Conservation (phyloP, 768 basidiomycete species). For the Suillus fuscotomentosus region DNA sequence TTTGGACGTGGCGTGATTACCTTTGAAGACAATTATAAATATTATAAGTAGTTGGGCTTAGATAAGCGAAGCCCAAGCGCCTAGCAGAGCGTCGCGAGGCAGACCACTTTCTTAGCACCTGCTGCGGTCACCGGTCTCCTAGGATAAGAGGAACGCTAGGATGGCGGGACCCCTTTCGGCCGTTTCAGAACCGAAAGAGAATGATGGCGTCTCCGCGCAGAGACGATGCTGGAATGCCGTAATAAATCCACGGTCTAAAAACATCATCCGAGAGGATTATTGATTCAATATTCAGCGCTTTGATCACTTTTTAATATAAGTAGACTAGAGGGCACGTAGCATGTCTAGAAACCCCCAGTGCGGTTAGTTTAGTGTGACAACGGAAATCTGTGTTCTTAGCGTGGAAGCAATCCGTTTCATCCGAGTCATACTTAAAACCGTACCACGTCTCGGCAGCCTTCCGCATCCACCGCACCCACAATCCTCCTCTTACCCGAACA, state of each 20-base stretch:
- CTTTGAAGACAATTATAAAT: too few relatives aligned
- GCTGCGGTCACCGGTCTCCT: too few relatives aligned
- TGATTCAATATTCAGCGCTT: not conserved
- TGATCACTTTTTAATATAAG: not conserved
- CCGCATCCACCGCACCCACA: not conserved
- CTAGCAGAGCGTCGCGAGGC: too few relatives aligned
- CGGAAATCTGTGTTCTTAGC: not conserved
- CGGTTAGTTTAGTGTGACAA: not conserved
- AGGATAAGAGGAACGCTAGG: too few relatives aligned
- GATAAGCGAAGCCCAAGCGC: too few relatives aligned
- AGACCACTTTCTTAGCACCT: too few relatives aligned
- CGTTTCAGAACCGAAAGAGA: too few relatives aligned
- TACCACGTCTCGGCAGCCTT: conserved; percentile 4
- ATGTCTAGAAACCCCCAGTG: not conserved
- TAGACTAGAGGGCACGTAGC: not conserved
- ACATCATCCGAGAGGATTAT: too few relatives aligned
- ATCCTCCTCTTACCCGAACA: conserved; percentile 8
- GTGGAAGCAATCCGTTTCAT: not conserved
- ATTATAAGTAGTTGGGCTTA: too few relatives aligned
- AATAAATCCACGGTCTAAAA: not conserved
- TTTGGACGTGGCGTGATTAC: not conserved
- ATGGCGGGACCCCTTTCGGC: too few relatives aligned
- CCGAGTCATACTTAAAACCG: not conserved
- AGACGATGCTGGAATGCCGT: not conserved
- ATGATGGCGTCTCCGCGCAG: too few relatives aligned